Percentiles rank a stretch among this genome's conserved stretches.
Evolutionary conservation across 1,139 yeast species (phyloP).

Genomic region (Sugiyamaella neomexicana): DNA sequence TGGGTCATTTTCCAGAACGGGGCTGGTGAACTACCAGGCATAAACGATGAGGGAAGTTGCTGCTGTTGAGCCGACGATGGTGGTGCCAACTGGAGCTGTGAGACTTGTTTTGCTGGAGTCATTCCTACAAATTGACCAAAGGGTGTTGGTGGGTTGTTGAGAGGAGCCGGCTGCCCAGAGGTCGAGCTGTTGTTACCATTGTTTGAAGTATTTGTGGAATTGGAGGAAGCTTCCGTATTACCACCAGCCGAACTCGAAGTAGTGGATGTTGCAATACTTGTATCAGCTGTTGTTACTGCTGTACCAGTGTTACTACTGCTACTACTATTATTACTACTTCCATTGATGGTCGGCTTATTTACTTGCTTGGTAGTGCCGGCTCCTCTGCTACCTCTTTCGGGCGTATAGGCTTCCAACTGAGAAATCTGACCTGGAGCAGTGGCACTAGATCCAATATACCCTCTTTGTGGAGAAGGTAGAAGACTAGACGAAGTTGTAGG

Average conservation of each 20-base stretch:
- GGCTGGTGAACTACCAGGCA: constrained; percentile 46
- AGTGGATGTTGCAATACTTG: not conserved
- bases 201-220: constrained; percentile 10
- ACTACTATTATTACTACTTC: constrained; percentile 1
- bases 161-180: constrained; percentile 6
- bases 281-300: not conserved
- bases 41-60: constrained; percentile 43
- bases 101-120: constrained; percentile 33
- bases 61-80: constrained; percentile 46
- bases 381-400: constrained; percentile 58
- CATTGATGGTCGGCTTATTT: constrained; percentile 2
- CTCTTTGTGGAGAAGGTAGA: constrained; percentile 45
- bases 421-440: constrained; percentile 21
- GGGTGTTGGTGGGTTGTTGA: constrained; percentile 12
- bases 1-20: constrained; percentile 48
- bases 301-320: not conserved
- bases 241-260: not conserved
- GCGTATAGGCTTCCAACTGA: constrained; percentile 79
- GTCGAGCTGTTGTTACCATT: constrained; percentile 1
- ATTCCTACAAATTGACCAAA: constrained; percentile 19
- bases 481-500: constrained; percentile 34
- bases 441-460: constrained; percentile 35
- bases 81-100: constrained; percentile 40
- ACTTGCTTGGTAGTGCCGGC: constrained; percentile 2
- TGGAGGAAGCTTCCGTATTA: not conserved